phyloP scores from a whole-genome alignment of 768 basidiomycete species.

The Trametes elegans region DNA sequence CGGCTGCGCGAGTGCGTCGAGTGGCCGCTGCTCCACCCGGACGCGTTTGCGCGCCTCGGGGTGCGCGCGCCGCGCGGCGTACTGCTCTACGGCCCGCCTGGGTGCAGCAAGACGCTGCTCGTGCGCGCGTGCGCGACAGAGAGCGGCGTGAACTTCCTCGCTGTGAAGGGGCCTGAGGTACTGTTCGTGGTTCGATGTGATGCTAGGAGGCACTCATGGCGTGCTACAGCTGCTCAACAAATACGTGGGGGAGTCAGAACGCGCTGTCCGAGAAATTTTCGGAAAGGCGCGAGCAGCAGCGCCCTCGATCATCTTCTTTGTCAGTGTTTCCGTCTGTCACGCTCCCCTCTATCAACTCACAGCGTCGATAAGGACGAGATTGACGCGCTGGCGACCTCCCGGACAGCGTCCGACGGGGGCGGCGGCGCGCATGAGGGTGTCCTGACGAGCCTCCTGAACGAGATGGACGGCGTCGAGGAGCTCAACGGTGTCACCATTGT shows the following conservation, averaged over 20 bases:
- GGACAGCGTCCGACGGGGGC: constrained; percentile 53
- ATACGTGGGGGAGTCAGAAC: constrained; percentile 96
- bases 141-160: constrained; percentile 93
- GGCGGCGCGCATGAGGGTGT: constrained; percentile 78
- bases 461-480: constrained; percentile 99
- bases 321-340: constrained; percentile 38
- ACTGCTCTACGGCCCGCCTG: constrained; percentile 91
- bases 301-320: constrained; percentile 96
- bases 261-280: constrained; percentile 93
- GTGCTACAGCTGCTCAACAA: constrained; percentile 85
- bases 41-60: constrained; percentile 83
- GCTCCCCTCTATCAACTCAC: background rate
- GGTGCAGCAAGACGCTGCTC: constrained; percentile 95
- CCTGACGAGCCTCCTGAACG: constrained; percentile 88
- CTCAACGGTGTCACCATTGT: constrained; percentile 92
- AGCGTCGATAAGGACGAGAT: constrained; percentile 80
- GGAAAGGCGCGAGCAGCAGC: constrained; percentile 91
- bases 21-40: constrained; percentile 89
- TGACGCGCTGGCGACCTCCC: constrained; percentile 85
- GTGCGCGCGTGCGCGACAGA: constrained; percentile 92
- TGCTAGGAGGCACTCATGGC: too few species aligned
- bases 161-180: constrained; percentile 97
- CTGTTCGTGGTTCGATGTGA: too few species aligned
- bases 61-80: constrained; percentile 88
- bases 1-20: constrained; percentile 90